These are phyloP conservation scores for Amphicarpaea edgeworthii DNA, from an alignment of 306 rosid genomes.

Conservation along the genomic window DNA sequence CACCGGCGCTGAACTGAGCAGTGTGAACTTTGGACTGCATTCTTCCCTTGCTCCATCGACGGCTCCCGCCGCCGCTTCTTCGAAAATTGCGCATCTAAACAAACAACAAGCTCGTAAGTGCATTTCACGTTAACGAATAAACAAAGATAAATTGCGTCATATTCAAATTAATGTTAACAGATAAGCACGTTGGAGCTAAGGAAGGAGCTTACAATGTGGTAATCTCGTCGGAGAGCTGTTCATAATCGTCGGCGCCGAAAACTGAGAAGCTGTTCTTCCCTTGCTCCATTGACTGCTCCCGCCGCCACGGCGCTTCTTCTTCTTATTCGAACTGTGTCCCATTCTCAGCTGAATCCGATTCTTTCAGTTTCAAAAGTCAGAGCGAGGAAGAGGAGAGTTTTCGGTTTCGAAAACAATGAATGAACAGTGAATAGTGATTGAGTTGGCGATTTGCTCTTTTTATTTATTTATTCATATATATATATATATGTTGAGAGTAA, in stretches of 20 bases:
- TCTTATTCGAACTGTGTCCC: constrained; percentile 87
- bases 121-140: not conserved
- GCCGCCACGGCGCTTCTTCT: constrained; percentile 62
- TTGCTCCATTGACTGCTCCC: constrained; percentile 69
- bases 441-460: not conserved
- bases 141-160: not conserved
- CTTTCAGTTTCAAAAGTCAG: not conserved
- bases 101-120: not conserved
- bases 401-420: not conserved
- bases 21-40: no score
- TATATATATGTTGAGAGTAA: not conserved
- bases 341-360: constrained; percentile 45
- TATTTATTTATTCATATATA: no score
- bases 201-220: constrained; percentile 72
- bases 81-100: constrained; percentile 77
- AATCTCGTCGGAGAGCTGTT: constrained; percentile 90
- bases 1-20: no score
- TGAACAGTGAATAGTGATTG: not conserved
- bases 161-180: not conserved
- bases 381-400: not conserved
- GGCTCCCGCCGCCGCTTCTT: no score
- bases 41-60: no score
- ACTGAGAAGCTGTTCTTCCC: constrained; percentile 64
- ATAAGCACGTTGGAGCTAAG: not conserved
- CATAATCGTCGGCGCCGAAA: constrained; percentile 53